Percentiles rank a stretch among this genome's conserved stretches.
phyloP scores from a whole-genome alignment of 2,329 filamentous ascomycete species.

The Albophoma yamanashiensis region DNA sequence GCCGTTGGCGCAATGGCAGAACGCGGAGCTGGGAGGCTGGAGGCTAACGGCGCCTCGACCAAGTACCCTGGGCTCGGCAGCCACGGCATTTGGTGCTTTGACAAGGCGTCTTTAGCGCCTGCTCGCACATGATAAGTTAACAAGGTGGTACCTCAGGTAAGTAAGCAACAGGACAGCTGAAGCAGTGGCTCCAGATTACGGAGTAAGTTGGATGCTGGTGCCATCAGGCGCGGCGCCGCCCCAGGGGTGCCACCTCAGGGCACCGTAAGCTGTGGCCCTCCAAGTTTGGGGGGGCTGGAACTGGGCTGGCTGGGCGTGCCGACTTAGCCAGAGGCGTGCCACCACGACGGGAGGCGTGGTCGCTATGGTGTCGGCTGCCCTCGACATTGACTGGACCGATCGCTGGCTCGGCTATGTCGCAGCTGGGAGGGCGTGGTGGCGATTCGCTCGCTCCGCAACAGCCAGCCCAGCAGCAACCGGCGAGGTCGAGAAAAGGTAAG shows the following conservation, averaged over 20 bases:
- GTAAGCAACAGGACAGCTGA: background rate
- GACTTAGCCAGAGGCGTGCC: slow-evolving; percentile 10
- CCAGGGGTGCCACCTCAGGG: background rate
- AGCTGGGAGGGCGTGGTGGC: background rate
- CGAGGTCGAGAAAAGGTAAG: too few relatives aligned
- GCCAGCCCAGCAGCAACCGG: too few relatives aligned
- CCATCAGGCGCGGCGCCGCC: background rate
- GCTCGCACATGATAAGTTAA: background rate
- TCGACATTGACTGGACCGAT: background rate
- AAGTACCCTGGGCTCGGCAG: slow-evolving; percentile 11
- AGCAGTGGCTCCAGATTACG: background rate
- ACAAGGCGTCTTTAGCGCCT: slow-evolving; percentile 7
- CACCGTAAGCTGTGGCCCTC: background rate
- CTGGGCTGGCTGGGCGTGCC: slow-evolving; percentile 4
- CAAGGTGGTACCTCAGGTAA: too few relatives aligned
- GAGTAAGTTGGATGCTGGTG: background rate
- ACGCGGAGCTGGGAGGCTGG: background rate
- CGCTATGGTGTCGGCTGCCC: background rate
- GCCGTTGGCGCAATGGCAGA: too few relatives aligned
- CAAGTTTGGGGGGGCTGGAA: background rate
- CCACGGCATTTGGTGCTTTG: slow-evolving; percentile 17
- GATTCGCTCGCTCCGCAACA: background rate
- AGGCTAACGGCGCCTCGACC: background rate
- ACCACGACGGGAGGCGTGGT: background rate
- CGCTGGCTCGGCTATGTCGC: background rate